Evolutionary conservation across 306 rosid genomes (phyloP), one percentile per base, ranked within the genome.

Genomic region (Sindora glabra): DNA sequence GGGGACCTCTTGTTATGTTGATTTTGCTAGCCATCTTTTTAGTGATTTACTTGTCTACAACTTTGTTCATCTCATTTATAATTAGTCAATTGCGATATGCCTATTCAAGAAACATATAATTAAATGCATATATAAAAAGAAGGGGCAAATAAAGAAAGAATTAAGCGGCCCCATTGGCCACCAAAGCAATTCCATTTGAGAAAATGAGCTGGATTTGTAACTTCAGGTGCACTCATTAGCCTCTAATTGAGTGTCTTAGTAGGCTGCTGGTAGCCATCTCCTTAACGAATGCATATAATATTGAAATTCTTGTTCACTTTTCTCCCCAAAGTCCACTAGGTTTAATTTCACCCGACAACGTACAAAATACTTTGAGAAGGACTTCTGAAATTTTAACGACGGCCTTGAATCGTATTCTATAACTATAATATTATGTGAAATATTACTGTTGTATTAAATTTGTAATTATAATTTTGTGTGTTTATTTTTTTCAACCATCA

Each of bases 121-220:
- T 29, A n/a, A 66, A 71, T 25, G 0, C 41, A 22, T 16, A 24
- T 48, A 62, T 13, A 48, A 25, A 23, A 12, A 10, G 37, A 59
- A 58, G 59, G 24, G 11, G 36, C 7, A 64, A 59, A n/a, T 17
- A 11, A 19, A 27, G 19, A 59, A 64, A 59, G 39, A 64, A 21
- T 55, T 18, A 58, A 72, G 58, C 11, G 57, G 61, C 6, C 57
- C 49, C 58, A 66, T 71, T 48, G 56, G 63, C 45, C 21, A 56
- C 3, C 2, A 23, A 25, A 67, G 52, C 10, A 75, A 62, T 58
- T 59, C 50, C 40, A 5, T 29, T 37, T 54, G 41, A 38, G 68
- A 49, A 68, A 58, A 73, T 77, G 79, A 68, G 83, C 83, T 77
- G 79, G 78, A 59, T 21, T 64, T 32, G 61, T 72, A 64, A n/a